These are phyloP conservation scores for Aureobasidium pullulans DNA, from an alignment of 2,329 filamentous ascomycete species.

Conservation along the genomic window DNA sequence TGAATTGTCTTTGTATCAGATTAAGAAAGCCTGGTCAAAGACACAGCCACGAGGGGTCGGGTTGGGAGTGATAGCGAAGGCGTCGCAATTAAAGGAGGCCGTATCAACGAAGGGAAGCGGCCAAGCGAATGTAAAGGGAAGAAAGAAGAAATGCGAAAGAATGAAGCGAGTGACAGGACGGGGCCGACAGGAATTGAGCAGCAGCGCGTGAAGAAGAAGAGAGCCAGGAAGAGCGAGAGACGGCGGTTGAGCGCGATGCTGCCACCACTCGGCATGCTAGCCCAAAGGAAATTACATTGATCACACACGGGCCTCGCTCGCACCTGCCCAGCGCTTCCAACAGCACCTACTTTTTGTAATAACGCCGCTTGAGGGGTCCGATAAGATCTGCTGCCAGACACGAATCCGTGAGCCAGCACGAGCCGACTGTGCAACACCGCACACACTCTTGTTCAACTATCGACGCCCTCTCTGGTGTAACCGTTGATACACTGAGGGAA, in stretches of 20 bases:
- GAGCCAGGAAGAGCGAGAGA: conserved; percentile 1
- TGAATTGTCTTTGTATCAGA: conserved; percentile 10
- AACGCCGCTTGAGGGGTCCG: background rate
- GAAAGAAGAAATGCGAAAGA: conserved; percentile 9
- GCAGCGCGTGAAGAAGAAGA: conserved; percentile 10
- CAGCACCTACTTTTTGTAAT: background rate
- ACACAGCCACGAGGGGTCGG: background rate
- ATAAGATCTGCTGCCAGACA: background rate
- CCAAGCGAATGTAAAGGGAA: background rate
- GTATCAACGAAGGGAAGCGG: conserved; percentile 1
- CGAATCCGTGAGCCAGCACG: background rate
- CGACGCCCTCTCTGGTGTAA: conserved; percentile 2
- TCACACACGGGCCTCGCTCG: background rate
- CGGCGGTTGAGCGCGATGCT: conserved; percentile 11
- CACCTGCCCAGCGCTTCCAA: conserved; percentile 4
- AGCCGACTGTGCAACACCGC: conserved; percentile 3
- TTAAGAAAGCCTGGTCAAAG: conserved; percentile 2
- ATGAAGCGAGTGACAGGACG: conserved; percentile 12
- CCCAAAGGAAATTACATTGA: conserved; percentile 8
- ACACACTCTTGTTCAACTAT: background rate
- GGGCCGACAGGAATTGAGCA: background rate
- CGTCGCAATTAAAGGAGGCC: conserved; percentile 2
- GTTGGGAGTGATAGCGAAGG: background rate
- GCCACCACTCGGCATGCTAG: conserved; percentile 3
- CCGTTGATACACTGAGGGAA: conserved; percentile 4